Base-by-base conservation (phyloP, 176 grass and related monocot genomes). In the Triticum timopheevii region DNA sequence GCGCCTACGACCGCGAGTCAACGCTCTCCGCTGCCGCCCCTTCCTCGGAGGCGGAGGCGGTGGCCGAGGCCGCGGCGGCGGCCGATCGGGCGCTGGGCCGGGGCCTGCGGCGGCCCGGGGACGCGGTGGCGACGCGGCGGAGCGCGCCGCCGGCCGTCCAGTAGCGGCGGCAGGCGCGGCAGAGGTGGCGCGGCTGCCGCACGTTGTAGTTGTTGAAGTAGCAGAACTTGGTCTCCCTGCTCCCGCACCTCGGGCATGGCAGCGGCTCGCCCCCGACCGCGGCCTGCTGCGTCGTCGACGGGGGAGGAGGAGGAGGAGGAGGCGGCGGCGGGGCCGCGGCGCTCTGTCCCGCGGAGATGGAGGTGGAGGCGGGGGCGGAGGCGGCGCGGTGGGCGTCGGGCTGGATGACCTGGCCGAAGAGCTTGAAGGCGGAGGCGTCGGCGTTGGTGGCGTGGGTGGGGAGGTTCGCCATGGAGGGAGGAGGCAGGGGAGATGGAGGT, bases 161-260 rank as follows among this genome's bases (percentile, higher is more conserved):
- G 87, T 99, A 99, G 71, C 97, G 92, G 77, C 90, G 94, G 89
- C 97, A 99, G 76, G 94, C 62, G 86, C 88, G 92, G 92, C 97
- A 99, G 85, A 99, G 95, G 87, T 99, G 97, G 22, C 97, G 94
- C 68, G 97, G 97, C 85, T 99, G 97, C 52, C 93, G 92, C 74
- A 99, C 97, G 97, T 99, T 99, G 92, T 99, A 96, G 97, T 99
- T 99, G 85, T 96, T 99, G 92, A 96, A 99, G 92, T 99, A 99
- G 90, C 97, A 99, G 87, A 99, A 99, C 92, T 99, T 99, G 80
- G 97, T 99, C 73, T 96, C 97, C 90, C 88, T 85, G 94, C 97
- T 99, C 83, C 85, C 92, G 77, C 97, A 96, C 80, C 97, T 24
- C 45, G 94, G 97, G 65, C 97, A 99, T 7, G 92, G 92, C 75